Base-by-base conservation (phyloP, 495 filamentous ascomycete species). In the Lasiosphaeris hirsuta region DNA sequence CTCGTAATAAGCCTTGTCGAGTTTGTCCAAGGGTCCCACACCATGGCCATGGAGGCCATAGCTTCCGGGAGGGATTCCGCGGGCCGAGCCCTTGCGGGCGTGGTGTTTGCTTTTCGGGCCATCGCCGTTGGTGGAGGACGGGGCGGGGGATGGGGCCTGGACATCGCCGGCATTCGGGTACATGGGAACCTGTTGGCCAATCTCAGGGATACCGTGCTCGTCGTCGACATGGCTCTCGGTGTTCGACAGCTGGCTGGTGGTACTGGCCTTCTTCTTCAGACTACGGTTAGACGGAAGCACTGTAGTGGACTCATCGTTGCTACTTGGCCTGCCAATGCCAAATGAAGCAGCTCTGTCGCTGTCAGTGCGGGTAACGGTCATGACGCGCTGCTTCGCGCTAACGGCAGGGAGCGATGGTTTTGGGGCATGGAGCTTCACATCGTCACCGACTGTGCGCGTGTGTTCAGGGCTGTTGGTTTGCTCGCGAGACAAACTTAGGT, bases 81-180 rank as follows among this genome's bases (percentile, higher is more conserved):
- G 78, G 43, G 72, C 72, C 48, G 77, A 81, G 0, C 69, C 64
- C 62, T 66, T 76, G 45, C 92, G 85, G 38, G 80, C 69, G 63
- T 96, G 90, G 60, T 88, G 81, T 59, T 83, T 79, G 19, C 15
- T 19, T 63, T 82, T 86, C 58, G 75, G 72, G 17, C 84, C 85
- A 33, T 78, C 73, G 15, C 80, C 70, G 36, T 76, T 77, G 14
- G 72, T 72, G 38, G 81, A 72, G 15, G 48, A 50, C 4, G 80
- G 89, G 13, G 87, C 83, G 3, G 92, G 90, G 0, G 95, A 92
- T 0, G 94, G 94, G 10, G 94, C 94, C 73, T 99, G 94, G 9
- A 99, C 95, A 71, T 97, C 94, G 42, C 94, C 94, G 39, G 92
- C 92, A 73, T 95, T 85, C 37, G 86, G 86, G 65, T 93, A 87